Percentiles rank a stretch among this genome's conserved stretches.
These are phyloP conservation scores for Evansstolkia leycettana DNA, from an alignment of 495 filamentous ascomycete genomes.

Conservation along the genomic window DNA sequence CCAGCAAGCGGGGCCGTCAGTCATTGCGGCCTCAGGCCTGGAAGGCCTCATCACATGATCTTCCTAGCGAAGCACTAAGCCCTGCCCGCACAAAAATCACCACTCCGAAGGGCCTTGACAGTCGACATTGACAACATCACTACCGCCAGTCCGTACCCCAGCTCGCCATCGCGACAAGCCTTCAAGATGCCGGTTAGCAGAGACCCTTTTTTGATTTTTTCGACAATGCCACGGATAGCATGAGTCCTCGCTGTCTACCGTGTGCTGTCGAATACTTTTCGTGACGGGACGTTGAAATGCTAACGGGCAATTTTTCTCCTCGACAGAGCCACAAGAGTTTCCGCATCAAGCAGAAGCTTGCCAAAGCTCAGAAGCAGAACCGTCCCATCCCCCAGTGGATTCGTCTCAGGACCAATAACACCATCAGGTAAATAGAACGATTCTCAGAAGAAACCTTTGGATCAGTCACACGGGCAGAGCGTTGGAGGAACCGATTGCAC, in stretches of 20 bases:
- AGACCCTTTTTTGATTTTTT: not conserved
- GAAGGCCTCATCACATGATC: conserved; percentile 24
- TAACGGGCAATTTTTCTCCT: conserved; percentile 10
- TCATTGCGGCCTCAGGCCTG: not conserved
- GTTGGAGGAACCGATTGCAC: not conserved
- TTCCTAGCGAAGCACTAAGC: conserved; percentile 31
- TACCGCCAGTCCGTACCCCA: conserved; percentile 27
- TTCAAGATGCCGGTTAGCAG: conserved; percentile 77
- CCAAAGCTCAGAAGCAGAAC: conserved; percentile 99
- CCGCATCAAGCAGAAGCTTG: conserved; percentile 99
- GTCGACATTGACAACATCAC: conserved; percentile 32
- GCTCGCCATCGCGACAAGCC: conserved; percentile 40
- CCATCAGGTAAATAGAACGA: conserved; percentile 80
- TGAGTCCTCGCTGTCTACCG: conserved; percentile 1
- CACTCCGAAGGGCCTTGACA: conserved; percentile 15
- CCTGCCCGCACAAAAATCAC: conserved; percentile 34
- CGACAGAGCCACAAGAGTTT: conserved; percentile 94
- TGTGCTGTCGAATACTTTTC: not conserved
- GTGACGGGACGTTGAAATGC: not conserved
- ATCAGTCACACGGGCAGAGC: not conserved
- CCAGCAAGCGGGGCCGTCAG: no score
- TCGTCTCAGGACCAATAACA: conserved; percentile 93
- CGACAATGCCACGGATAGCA: not conserved
- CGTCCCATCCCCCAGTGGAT: conserved; percentile 99
- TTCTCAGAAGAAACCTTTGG: not conserved